phyloP scores from a whole-genome alignment of 805 yeast genomes.

The Candida ortonii region DNA sequence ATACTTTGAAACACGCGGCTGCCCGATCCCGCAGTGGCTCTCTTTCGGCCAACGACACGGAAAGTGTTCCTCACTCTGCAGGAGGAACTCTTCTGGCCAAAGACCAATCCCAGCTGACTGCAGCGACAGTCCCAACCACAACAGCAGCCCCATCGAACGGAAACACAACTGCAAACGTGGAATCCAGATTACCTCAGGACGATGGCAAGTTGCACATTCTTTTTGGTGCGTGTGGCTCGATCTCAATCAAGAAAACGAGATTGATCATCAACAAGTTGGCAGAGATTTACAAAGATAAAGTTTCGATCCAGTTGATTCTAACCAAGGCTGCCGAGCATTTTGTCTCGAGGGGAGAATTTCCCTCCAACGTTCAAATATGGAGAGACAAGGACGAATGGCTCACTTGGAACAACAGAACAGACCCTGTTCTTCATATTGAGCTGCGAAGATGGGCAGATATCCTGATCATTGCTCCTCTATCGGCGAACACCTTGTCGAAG shows the following conservation, averaged over 20 bases:
- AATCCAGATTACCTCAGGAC: constrained; percentile 43
- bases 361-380: constrained; percentile 50
- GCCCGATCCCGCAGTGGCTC: constrained; percentile 36
- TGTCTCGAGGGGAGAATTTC: constrained; percentile 45
- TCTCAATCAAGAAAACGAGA: constrained; percentile 50
- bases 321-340: constrained; percentile 54
- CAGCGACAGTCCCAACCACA: constrained; percentile 5
- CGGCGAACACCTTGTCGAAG: constrained; percentile 57
- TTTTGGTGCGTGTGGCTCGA: constrained; percentile 58
- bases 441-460: constrained; percentile 62
- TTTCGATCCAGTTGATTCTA: constrained; percentile 51
- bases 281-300: constrained; percentile 51
- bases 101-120: constrained; percentile 3
- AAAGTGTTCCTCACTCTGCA: constrained; percentile 10
- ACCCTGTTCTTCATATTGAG: constrained; percentile 60
- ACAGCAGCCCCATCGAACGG: constrained; percentile 2
- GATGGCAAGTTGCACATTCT: constrained; percentile 56
- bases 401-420: constrained; percentile 51
- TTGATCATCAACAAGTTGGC: constrained; percentile 49
- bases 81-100: constrained; percentile 9
- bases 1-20: constrained; percentile 52
- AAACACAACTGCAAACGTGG: constrained; percentile 19
- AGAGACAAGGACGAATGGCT: constrained; percentile 58
- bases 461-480: constrained; percentile 52
- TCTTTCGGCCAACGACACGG: constrained; percentile 29